Percentiles rank a stretch among this genome's conserved stretches.
Conservation (phyloP, 108 stramenopile species). For the Schizochytrium sp. region DNA sequence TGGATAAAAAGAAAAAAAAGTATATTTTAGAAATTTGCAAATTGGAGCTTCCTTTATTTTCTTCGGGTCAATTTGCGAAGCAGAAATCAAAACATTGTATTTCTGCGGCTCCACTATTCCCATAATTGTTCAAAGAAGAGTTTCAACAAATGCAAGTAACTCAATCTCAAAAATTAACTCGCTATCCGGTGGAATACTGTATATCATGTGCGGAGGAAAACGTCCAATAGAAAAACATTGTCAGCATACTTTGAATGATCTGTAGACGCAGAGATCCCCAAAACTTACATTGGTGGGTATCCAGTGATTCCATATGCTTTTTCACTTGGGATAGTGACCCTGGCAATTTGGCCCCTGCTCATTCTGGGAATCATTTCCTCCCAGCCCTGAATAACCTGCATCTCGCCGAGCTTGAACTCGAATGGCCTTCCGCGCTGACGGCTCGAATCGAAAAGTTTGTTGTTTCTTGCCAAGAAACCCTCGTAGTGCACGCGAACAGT, state of each 20-base stretch:
- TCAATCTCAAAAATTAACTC: constrained; percentile 56
- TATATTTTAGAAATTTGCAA: too few relatives aligned
- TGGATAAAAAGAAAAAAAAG: too few relatives aligned
- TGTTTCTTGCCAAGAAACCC: constrained; percentile 14
- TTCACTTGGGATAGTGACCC: background rate
- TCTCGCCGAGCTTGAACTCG: constrained; percentile 32
- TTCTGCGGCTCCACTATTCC: background rate
- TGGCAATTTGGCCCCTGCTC: constrained; percentile 29
- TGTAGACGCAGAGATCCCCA: background rate
- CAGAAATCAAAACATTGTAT: too few relatives aligned
- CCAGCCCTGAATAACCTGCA: constrained; percentile 43
- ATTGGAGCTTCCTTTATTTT: too few relatives aligned
- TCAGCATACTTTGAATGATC: background rate
- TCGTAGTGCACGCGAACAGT: constrained; percentile 52
- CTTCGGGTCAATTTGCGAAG: too few relatives aligned
- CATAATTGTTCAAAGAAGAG: background rate
- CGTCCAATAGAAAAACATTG: background rate
- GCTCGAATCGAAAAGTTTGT: constrained; percentile 38
- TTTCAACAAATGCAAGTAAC: constrained; percentile 23
- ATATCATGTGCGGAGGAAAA: background rate
- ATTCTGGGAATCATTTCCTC: constrained; percentile 33
- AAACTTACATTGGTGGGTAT: constrained; percentile 54
- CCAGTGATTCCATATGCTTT: constrained; percentile 44
- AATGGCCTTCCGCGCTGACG: background rate
- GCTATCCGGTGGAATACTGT: constrained; percentile 55